Evolutionary conservation across 768 basidiomycete genomes (phyloP), one percentile per base, ranked within the genome.

Genomic region (Pulveroboletus ravenelii): DNA sequence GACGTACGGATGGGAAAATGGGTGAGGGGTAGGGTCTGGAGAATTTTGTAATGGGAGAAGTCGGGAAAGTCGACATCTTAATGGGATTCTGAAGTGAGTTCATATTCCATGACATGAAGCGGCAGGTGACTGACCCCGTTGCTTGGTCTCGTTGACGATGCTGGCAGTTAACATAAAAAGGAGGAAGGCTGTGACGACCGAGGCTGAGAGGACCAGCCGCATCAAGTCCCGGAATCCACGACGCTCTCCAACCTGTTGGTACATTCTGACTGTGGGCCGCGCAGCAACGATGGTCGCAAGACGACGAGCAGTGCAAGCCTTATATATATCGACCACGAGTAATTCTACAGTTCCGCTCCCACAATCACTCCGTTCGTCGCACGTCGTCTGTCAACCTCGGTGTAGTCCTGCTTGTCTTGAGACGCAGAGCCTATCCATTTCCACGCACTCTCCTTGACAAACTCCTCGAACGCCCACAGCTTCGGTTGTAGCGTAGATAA

Each of bases 391-490:
- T 84, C 85, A 5, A 84, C 77, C 50, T 81, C 78, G n/a, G 57
- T 66, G 50, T 76, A 80, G 48, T 79, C 74, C 17, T 60, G 51
- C 5, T 74, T 72, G 3, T 60, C 53, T 18, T 61, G 51, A 17
- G 70, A 67, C 6, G 59, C 68, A 9, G 62, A 54, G 1, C 79
- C 81, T 35, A 86, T 76, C 92, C 93, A 94, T 50, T 85, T 85
- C 76, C 80, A 81, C 2, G 88, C 84, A 55, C 82, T 87, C 29
- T 87, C 78, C 60, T 70, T 68, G 29, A 95, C 75, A 61, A 96
- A 96, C 3, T 82, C 78, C n/a, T 82, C 80, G 60, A 86, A 93
- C 0, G 82, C 78, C 94, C 94, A 98, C 5, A 89, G 68, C 29
- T 74, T 72, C 0, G 80, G 72, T 23, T 79, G 72, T 8, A 97